phyloP scores from a whole-genome alignment of 2,329 filamentous ascomycete genomes.

The Paracamarosporium sp. region DNA sequence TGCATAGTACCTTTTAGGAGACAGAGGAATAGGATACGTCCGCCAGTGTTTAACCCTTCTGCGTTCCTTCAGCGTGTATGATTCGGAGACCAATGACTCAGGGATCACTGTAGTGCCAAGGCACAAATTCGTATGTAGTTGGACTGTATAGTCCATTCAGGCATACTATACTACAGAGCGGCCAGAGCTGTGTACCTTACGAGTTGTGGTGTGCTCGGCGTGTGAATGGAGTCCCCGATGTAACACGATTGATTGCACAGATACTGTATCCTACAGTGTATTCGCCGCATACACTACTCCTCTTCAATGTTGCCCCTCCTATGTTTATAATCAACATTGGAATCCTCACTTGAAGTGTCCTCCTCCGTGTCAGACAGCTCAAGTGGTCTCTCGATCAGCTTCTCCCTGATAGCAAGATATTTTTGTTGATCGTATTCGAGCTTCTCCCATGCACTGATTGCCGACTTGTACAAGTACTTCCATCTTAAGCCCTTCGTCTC shows the following conservation, averaged over 20 bases:
- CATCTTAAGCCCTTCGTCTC: constrained; percentile 20
- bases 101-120: no score
- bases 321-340: not conserved
- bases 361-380: not conserved
- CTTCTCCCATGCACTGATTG: constrained; percentile 21
- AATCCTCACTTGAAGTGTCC: not conserved
- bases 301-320: not conserved
- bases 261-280: not conserved
- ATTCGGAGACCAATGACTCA: no score
- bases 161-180: no score
- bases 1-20: no score
- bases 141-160: no score
- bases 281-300: not conserved
- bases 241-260: not conserved
- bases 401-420: constrained; percentile 2
- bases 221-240: not conserved
- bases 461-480: constrained; percentile 30
- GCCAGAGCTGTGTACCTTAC: no score
- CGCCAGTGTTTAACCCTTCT: no score
- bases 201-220: no score
- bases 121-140: no score
- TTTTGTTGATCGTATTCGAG: constrained; percentile 15
- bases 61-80: no score
- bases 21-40: no score
- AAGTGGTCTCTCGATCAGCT: not conserved